Percentiles rank a stretch among this genome's conserved stretches.
phyloP scores from a whole-genome alignment of 495 filamentous ascomycete species.

The Tricharina praecox region DNA sequence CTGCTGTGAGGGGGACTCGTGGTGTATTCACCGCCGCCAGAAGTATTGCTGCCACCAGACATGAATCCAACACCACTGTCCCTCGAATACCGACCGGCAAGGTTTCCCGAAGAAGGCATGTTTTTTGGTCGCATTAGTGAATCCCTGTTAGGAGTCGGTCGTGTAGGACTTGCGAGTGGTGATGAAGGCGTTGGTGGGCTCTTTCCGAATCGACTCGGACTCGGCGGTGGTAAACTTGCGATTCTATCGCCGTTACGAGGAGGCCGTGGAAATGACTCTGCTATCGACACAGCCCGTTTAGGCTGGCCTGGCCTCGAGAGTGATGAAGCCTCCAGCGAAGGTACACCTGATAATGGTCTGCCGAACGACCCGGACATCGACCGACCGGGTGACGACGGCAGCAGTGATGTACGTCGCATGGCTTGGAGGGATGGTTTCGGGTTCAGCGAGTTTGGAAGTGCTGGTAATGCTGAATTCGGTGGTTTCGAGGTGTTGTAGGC shows the following conservation, averaged over 20 bases:
- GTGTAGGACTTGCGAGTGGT: constrained; percentile 7
- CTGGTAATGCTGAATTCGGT: constrained; percentile 18
- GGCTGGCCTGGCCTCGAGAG: constrained; percentile 13
- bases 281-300: constrained; percentile 21
- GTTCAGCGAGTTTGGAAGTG: constrained; percentile 15
- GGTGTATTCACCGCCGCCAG: constrained; percentile 14
- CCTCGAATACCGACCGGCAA: constrained; percentile 4
- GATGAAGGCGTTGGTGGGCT: not conserved
- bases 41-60: not conserved
- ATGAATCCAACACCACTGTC: constrained; percentile 10
- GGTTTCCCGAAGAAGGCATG: constrained; percentile 7
- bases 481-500: constrained; percentile 17
- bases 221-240: constrained; percentile 15
- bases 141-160: constrained; percentile 10
- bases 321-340: constrained; percentile 9
- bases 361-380: constrained; percentile 7
- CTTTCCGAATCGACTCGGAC: not conserved
- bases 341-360: constrained; percentile 10
- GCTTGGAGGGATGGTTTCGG: constrained; percentile 19
- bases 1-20: constrained; percentile 20
- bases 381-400: not conserved
- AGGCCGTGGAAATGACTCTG: constrained; percentile 22
- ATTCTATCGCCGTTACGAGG: constrained; percentile 11
- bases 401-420: constrained; percentile 9
- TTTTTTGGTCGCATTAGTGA: constrained; percentile 8